Evolutionary conservation across 2,329 filamentous ascomycete species (phyloP), one percentile per base, ranked within the genome.

Genomic region (Aspergillus fijiensis): DNA sequence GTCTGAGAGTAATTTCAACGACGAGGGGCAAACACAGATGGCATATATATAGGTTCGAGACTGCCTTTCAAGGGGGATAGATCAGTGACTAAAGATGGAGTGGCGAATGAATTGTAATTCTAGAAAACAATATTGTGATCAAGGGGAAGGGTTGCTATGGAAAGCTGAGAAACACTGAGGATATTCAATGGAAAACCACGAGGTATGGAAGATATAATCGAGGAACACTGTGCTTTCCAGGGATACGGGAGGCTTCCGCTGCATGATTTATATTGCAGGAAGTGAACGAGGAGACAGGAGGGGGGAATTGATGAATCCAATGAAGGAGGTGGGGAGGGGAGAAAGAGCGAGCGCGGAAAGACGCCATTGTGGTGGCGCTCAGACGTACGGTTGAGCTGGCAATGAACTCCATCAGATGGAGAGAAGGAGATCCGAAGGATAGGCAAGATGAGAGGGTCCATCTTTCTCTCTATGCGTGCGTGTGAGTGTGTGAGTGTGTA

Each of bases 241-340:
- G 59, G 60, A 64, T 59, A 63, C 47, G 59, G 57, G 51, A 65
- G 64, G 70, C 71, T 65, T 60, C 67, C 63, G 65, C 60, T 67
- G 66, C 68, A 72, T 72, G 71, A 71, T 69, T 75, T 75, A 75
- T 75, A 75, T 73, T 67, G 64, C 61, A 62, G 65, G 62, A 52
- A 49, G 58, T 58, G 65, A 70, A 64, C 63, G 64, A 69, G 64
- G 66, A 58, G 62, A 57, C 55, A 60, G 42, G 48, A 54, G 14
- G 27, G 45, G 45, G 50, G 39, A 45, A 48, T 39, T 21, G 51
- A 54, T 27, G 14, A 29, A 51, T 49, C 45, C 33, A 51, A 60
- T 51, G 50, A 57, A 61, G 45, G 57, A 49, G 51, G 51, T 27
- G 54, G 60, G 53, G 59, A 52, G 55, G 55, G 47, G 39, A 33